Evolutionary conservation across 352 stramenopile genomes (phyloP).

Genomic region (Phytophthora ramorum): DNA sequence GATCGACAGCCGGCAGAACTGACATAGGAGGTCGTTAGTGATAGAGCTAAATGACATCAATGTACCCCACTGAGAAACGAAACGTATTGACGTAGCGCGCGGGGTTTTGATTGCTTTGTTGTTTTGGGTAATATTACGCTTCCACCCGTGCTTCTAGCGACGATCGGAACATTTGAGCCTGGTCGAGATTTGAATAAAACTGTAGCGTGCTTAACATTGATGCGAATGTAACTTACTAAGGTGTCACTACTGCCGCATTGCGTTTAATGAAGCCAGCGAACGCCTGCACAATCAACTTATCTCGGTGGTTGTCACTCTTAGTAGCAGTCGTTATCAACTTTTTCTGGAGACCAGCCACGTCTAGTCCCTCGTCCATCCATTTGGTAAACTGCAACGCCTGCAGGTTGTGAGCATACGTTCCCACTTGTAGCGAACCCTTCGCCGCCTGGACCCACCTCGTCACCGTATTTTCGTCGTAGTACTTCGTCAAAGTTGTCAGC

Average conservation of each 20-base stretch:
- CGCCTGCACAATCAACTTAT: neutral
- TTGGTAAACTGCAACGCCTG: neutral
- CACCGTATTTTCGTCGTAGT: neutral
- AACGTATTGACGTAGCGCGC: too few species aligned
- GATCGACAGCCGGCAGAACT: neutral
- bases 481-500: neutral
- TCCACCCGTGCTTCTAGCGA: too few species aligned
- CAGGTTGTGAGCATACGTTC: neutral
- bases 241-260: too few species aligned
- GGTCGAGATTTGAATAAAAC: too few species aligned
- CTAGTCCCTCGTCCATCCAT: neutral
- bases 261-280: neutral
- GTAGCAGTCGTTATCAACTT: neutral
- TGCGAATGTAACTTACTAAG: too few species aligned
- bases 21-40: neutral
- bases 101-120: too few species aligned
- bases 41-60: neutral
- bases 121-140: too few species aligned
- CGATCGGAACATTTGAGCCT: too few species aligned
- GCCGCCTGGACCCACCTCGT: neutral
- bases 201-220: too few species aligned
- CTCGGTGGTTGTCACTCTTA: neutral
- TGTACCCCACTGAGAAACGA: neutral
- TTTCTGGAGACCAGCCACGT: neutral
- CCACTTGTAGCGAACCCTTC: neutral